These are phyloP conservation scores for Chrysosporium queenslandicum DNA, from an alignment of 2,329 filamentous ascomycete genomes.

Conservation along the genomic window DNA sequence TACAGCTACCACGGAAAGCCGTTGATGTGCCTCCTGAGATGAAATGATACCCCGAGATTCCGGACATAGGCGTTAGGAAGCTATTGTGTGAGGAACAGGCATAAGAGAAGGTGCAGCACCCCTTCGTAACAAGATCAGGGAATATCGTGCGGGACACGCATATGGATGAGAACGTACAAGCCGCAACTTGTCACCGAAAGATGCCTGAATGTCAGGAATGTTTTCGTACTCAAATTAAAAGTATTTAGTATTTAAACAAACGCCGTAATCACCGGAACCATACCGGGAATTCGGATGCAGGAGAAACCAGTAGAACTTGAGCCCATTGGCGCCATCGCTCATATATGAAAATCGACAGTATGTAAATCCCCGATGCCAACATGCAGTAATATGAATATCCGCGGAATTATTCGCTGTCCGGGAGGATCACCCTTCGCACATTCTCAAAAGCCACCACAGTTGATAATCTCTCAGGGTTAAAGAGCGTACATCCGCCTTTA, in stretches of 20 bases:
- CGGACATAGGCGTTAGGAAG: neutral
- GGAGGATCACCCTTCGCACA: slow-evolving; percentile 30
- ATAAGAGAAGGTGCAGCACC: no score
- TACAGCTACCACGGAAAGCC: slow-evolving; percentile 3
- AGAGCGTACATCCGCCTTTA: slow-evolving; percentile 43
- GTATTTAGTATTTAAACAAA: no score
- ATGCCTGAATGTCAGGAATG: no score
- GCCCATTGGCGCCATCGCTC: neutral
- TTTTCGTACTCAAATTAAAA: no score
- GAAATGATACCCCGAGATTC: neutral
- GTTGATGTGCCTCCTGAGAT: neutral
- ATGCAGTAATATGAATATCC: neutral
- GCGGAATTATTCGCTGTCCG: slow-evolving; percentile 7
- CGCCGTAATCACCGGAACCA: no score
- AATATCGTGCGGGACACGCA: no score
- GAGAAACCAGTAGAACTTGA: neutral
- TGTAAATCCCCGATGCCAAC: neutral
- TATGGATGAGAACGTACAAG: no score
- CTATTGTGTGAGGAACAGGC: no score
- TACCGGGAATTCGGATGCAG: no score
- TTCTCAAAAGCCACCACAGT: slow-evolving; percentile 45
- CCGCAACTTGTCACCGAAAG: no score
- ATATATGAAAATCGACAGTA: neutral
- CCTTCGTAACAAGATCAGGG: no score
- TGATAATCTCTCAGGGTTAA: slow-evolving; percentile 42